Conservation (phyloP, 768 basidiomycete genomes). For the Boletus subcaerulescens region DNA sequence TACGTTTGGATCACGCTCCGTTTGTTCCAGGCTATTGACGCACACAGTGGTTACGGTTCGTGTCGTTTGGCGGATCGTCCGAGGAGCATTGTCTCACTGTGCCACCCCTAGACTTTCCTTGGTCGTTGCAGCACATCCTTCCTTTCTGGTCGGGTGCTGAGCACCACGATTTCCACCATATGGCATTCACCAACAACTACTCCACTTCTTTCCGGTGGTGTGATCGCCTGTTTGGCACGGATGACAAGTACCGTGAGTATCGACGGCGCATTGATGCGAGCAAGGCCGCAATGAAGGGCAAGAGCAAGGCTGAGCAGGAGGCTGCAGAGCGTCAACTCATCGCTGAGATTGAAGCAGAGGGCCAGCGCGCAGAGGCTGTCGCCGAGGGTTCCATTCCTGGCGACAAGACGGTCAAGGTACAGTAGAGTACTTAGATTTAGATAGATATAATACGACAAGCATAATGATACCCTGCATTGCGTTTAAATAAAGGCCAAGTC, state of each 20-base stretch:
- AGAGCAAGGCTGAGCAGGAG: conserved; percentile 49
- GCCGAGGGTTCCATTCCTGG: conserved; percentile 34
- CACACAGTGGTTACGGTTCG: conserved; percentile 93
- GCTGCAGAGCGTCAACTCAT: conserved; percentile 61
- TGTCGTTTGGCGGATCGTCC: conserved; percentile 6
- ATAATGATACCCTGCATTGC: background rate
- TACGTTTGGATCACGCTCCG: conserved; percentile 93
- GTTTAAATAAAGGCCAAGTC: too few relatives aligned
- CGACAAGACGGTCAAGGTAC: conserved; percentile 26
- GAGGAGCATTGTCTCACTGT: background rate
- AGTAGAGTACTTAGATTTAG: conserved; percentile 13
- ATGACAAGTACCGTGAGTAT: conserved; percentile 84
- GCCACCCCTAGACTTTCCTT: conserved; percentile 77
- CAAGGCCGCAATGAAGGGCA: conserved; percentile 52
- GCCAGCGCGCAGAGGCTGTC: conserved; percentile 62
- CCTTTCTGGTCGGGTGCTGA: conserved; percentile 98
- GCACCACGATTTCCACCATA: conserved; percentile 98
- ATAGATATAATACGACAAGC: conserved; percentile 6
- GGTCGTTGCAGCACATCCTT: conserved; percentile 88
- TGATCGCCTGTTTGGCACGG: conserved; percentile 87
- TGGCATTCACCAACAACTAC: conserved; percentile 93
- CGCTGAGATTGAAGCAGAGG: conserved; percentile 72
- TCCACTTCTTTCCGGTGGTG: conserved; percentile 95
- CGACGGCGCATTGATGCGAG: conserved; percentile 61
- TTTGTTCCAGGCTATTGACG: conserved; percentile 95